Percentiles rank a stretch among this genome's conserved stretches.
Conservation (phyloP, 768 basidiomycete genomes). For the Leccinum longicurvipes region DNA sequence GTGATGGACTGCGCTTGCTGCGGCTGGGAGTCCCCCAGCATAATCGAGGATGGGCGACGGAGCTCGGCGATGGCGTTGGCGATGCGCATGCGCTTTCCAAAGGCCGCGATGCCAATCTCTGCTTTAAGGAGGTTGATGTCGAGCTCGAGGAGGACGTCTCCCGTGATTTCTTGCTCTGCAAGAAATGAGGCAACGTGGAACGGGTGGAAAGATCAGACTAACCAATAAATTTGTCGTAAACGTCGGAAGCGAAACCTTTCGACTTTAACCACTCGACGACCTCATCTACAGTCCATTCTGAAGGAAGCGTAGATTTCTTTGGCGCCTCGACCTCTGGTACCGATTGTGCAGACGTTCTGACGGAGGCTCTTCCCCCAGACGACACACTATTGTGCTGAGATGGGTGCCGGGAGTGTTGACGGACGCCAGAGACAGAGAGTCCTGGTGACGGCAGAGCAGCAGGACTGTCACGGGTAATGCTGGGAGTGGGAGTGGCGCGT, state of each 20-base stretch:
- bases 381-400: slow-evolving; percentile 45
- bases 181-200: not conserved
- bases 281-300: slow-evolving; percentile 84
- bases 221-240: slow-evolving; percentile 87
- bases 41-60: slow-evolving; percentile 63
- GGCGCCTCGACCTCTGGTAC: slow-evolving; percentile 17
- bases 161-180: slow-evolving; percentile 96
- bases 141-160: slow-evolving; percentile 93
- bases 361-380: slow-evolving; percentile 26
- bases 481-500: slow-evolving; percentile 25
- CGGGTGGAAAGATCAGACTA: slow-evolving; percentile 22
- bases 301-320: slow-evolving; percentile 45
- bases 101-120: slow-evolving; percentile 91
- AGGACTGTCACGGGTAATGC: slow-evolving; percentile 26
- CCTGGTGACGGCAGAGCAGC: slow-evolving; percentile 31
- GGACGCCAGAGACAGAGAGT: slow-evolving; percentile 22
- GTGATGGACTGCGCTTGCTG: slow-evolving; percentile 31
- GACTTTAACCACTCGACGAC: slow-evolving; percentile 84
- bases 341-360: slow-evolving; percentile 14
- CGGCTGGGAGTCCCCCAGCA: slow-evolving; percentile 46
- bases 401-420: slow-evolving; percentile 25
- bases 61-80: slow-evolving; percentile 91
- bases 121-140: slow-evolving; percentile 87
- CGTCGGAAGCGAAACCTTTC: slow-evolving; percentile 81
- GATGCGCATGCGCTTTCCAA: slow-evolving; percentile 92